These are phyloP conservation scores for Salvia miltiorrhiza DNA, from an alignment of 257 asterid genomes.

Conservation along the genomic window DNA sequence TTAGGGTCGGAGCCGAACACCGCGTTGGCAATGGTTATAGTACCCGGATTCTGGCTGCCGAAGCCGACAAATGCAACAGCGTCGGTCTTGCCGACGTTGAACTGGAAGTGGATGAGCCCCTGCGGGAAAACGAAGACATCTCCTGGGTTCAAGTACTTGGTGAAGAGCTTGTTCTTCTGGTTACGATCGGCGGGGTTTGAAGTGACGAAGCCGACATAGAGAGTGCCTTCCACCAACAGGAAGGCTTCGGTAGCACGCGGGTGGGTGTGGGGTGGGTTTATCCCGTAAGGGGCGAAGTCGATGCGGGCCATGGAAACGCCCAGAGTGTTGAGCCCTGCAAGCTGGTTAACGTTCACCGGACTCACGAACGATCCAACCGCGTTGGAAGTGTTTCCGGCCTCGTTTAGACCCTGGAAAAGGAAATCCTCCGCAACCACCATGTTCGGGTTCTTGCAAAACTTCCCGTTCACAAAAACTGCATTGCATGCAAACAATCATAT, in stretches of 20 bases:
- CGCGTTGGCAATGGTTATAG: not conserved
- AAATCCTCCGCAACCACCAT: not conserved
- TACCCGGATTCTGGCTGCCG: conserved; percentile 4
- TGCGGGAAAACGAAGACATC: conserved; percentile 21
- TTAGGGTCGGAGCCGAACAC: conserved; percentile 5
- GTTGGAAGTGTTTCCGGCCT: not conserved
- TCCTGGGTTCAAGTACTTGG: not conserved
- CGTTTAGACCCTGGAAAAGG: not conserved
- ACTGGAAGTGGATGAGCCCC: conserved; percentile 25
- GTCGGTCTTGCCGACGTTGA: conserved; percentile 9
- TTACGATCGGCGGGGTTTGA: not conserved
- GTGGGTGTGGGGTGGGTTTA: not conserved
- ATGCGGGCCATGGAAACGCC: not conserved
- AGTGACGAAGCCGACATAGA: not conserved
- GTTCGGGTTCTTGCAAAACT: not conserved
- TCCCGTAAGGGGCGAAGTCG: not conserved
- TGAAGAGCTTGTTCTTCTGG: conserved; percentile 6
- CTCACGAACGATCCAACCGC: not conserved
- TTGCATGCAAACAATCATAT: not conserved
- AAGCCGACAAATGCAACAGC: conserved; percentile 20
- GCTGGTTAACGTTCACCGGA: not conserved
- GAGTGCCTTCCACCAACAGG: not conserved
- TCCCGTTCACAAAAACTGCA: not conserved
- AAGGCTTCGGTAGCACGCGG: not conserved
- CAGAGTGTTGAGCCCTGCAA: conserved; percentile 2